A percentile compares a stretch with the other conserved stretches of the same genome.
Evolutionary conservation across 305 asterid genomes (phyloP).

Genomic region (Plantago coronopus): DNA sequence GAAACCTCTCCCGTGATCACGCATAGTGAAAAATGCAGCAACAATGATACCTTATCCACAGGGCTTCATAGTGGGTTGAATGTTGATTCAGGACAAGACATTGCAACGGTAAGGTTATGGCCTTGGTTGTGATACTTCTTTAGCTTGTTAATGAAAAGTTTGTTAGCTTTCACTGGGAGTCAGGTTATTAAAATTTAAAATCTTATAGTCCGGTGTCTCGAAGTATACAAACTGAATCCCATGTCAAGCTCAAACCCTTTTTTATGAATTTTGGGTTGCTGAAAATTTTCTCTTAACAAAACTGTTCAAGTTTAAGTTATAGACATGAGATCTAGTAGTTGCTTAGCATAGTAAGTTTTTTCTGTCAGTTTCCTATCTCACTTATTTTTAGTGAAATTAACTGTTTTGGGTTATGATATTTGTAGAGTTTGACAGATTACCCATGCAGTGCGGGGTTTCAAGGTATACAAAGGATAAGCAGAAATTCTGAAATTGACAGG

Average conservation of each 20-base stretch:
- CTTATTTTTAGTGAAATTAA: slow-evolving; percentile 17
- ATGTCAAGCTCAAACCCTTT: slow-evolving; percentile 8
- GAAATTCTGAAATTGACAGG: slow-evolving; percentile 55
- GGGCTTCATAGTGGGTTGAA: slow-evolving; percentile 26
- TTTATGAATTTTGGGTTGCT: slow-evolving; percentile 13
- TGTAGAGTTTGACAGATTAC: slow-evolving; percentile 49
- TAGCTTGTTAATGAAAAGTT: background rate
- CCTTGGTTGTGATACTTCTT: slow-evolving; percentile 10
- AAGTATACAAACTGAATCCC: slow-evolving; percentile 1
- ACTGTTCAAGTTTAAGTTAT: background rate
- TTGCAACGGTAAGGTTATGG: slow-evolving; percentile 24
- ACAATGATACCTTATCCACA: slow-evolving; percentile 15
- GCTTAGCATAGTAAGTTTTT: background rate
- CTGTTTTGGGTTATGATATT: slow-evolving; percentile 20
- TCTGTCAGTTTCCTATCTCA: slow-evolving; percentile 14
- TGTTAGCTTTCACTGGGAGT: background rate
- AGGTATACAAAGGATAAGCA: slow-evolving; percentile 37
- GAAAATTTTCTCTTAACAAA: background rate
- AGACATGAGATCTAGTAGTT: background rate
- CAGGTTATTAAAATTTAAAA: background rate
- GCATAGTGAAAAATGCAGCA: slow-evolving; percentile 26
- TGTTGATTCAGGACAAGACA: slow-evolving; percentile 25
- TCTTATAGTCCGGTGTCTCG: background rate
- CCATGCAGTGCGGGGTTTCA: slow-evolving; percentile 54
- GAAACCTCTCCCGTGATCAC: slow-evolving; percentile 33